Evolutionary conservation across 2,329 filamentous ascomycete species (phyloP).

Genomic region (Stromatinia cepivora): DNA sequence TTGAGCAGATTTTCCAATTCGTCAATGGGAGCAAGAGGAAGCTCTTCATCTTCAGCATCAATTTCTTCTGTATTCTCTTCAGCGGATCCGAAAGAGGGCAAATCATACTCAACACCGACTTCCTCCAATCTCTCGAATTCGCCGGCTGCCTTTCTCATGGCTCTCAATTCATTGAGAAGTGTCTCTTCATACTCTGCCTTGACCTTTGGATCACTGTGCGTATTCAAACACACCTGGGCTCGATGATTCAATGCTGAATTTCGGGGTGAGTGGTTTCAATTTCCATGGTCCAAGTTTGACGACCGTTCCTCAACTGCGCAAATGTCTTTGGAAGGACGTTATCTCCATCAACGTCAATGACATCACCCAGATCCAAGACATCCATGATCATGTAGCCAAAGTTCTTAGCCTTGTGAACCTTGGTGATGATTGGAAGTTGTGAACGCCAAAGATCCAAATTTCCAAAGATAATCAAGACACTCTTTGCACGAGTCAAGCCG

Average conservation of each 20-base stretch:
- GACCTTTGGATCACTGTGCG: too few species aligned
- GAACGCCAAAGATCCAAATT: constrained; percentile 25
- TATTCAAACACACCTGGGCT: background rate
- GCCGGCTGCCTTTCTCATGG: background rate
- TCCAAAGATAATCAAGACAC: constrained; percentile 19
- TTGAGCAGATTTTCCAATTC: too few species aligned
- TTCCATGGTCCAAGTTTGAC: background rate
- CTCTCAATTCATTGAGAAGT: background rate
- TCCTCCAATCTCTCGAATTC: background rate
- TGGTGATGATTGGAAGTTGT: constrained; percentile 7
- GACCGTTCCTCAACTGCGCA: background rate
- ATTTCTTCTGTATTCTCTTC: too few species aligned
- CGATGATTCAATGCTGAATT: background rate
- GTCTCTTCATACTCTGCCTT: background rate
- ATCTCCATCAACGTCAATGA: constrained; percentile 17
- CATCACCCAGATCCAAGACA: constrained; percentile 21
- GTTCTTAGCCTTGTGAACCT: background rate
- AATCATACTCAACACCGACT: background rate
- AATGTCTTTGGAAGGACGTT: background rate
- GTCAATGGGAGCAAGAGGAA: too few species aligned
- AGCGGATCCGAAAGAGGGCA: too few species aligned
- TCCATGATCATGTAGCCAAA: constrained; percentile 20
- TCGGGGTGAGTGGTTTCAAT: background rate
- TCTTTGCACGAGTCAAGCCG: constrained; percentile 25
- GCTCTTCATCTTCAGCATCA: too few species aligned